Conservation (phyloP, 768 basidiomycete genomes). For the Phaeolepiota aurea region DNA sequence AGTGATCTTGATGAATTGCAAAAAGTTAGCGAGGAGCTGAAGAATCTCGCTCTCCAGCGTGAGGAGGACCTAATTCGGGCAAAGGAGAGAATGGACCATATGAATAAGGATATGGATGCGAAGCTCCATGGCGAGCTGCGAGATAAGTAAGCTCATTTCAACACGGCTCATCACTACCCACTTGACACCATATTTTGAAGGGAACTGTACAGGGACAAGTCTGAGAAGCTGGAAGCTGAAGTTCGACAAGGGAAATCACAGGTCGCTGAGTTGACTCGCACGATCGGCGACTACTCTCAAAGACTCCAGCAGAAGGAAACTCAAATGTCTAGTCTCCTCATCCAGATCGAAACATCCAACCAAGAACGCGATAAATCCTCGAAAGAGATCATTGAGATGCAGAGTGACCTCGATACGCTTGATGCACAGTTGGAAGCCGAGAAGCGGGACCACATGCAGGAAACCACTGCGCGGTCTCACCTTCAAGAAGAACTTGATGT, state of each 20-base stretch:
- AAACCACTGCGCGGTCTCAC: conserved; percentile 40
- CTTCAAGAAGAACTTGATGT: conserved; percentile 82
- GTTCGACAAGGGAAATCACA: conserved; percentile 69
- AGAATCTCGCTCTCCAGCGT: conserved; percentile 59
- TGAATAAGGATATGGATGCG: conserved; percentile 58
- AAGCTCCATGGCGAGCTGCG: conserved; percentile 60
- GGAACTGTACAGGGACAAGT: conserved; percentile 51
- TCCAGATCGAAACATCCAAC: conserved; percentile 47
- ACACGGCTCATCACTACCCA: too few species aligned
- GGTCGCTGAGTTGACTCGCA: conserved; percentile 67
- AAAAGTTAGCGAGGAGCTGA: conserved; percentile 61
- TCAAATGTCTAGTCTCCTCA: conserved; percentile 45
- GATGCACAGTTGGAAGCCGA: conserved; percentile 53
- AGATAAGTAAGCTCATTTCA: conserved; percentile 41
- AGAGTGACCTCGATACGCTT: conserved; percentile 59
- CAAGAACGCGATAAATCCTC: conserved; percentile 44
- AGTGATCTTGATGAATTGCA: conserved; percentile 54
- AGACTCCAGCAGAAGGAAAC: conserved; percentile 75
- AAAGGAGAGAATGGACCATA: conserved; percentile 66
- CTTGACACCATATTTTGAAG: conserved; percentile 25
- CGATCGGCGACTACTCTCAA: conserved; percentile 64
- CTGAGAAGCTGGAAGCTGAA: conserved; percentile 57
- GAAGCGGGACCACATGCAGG: conserved; percentile 41
- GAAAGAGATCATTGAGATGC: conserved; percentile 60
- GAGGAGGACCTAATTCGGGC: conserved; percentile 71